A percentile compares a stretch with the other conserved stretches of the same genome.
Conservation (phyloP, 192 early-diverging fungal species). For the Podila epigama region DNA sequence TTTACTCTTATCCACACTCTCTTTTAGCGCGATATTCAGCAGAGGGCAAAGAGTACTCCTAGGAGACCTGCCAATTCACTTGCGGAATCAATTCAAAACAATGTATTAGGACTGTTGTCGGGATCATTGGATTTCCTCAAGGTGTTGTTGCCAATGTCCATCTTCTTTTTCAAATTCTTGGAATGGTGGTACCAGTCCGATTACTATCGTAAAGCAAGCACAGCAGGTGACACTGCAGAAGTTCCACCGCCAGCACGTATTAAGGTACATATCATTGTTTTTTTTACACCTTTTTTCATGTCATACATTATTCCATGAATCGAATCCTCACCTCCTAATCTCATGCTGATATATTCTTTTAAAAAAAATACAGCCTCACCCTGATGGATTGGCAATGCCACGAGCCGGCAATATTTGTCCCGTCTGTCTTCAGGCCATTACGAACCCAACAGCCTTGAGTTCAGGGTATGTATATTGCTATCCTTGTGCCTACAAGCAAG, state of each 20-base stretch:
- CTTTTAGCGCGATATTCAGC: conserved; percentile 52
- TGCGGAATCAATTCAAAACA: conserved; percentile 30
- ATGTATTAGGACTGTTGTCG: conserved; percentile 50
- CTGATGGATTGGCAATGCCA: conserved; percentile 77
- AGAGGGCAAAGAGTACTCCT: conserved; percentile 45
- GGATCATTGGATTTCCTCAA: conserved; percentile 76
- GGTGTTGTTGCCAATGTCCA: conserved; percentile 82
- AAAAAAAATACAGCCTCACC: conserved; percentile 63
- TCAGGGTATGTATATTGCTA: conserved; percentile 97
- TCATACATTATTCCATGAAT: too few relatives aligned
- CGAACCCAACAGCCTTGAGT: conserved; percentile 86
- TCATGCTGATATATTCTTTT: neutral
- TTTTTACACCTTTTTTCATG: too few relatives aligned
- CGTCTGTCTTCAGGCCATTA: conserved; percentile 72
- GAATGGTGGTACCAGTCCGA: conserved; percentile 97
- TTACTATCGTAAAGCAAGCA: conserved; percentile 65
- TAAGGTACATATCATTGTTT: conserved; percentile 64
- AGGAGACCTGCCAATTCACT: conserved; percentile 18
- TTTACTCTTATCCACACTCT: too few relatives aligned
- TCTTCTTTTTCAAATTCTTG: conserved; percentile 93
- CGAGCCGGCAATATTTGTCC: conserved; percentile 79
- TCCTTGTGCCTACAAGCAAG: conserved; percentile 81
- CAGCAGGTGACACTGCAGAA: conserved; percentile 50
- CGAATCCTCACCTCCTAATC: too few relatives aligned
- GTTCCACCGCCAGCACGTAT: conserved; percentile 81